Conservation (phyloP, 768 basidiomycete genomes). For the Aureoboletus auriporus region DNA sequence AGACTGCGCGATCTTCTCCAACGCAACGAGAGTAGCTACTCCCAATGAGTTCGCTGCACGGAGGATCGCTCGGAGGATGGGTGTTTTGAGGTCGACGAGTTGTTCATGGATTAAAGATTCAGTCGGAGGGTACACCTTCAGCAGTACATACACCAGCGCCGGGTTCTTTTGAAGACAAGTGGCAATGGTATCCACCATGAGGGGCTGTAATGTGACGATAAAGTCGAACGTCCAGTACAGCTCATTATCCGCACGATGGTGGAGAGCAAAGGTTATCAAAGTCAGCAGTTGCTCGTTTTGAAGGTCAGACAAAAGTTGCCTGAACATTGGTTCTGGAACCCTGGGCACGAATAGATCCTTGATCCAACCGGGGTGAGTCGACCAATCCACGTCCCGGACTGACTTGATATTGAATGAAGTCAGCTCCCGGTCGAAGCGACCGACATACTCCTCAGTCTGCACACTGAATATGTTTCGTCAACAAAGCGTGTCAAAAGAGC, state of each 20-base stretch:
- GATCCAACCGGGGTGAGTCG: slow-evolving; percentile 29
- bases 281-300: slow-evolving; percentile 15
- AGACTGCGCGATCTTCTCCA: slow-evolving; percentile 51
- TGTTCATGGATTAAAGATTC: slow-evolving; percentile 33
- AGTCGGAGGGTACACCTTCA: slow-evolving; percentile 45
- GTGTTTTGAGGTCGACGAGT: slow-evolving; percentile 18
- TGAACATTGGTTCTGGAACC: slow-evolving; percentile 15
- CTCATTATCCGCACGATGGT: slow-evolving; percentile 53
- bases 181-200: slow-evolving; percentile 29
- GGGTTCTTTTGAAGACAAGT: slow-evolving; percentile 50
- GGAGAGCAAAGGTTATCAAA: slow-evolving; percentile 25
- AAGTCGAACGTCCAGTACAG: slow-evolving; percentile 48
- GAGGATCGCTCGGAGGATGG: slow-evolving; percentile 45
- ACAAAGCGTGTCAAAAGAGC: background rate
- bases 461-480: slow-evolving; percentile 30
- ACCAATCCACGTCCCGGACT: slow-evolving; percentile 39
- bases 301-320: slow-evolving; percentile 19
- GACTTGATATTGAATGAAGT: slow-evolving; percentile 40
- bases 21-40: slow-evolving; percentile 52
- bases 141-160: slow-evolving; percentile 48
- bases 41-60: slow-evolving; percentile 52
- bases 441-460: slow-evolving; percentile 43
- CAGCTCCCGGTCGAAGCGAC: slow-evolving; percentile 43
- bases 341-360: slow-evolving; percentile 31
- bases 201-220: slow-evolving; percentile 25